phyloP scores from a whole-genome alignment of 1,284 basidiomycete genomes.

The Kwoniella shivajii region DNA sequence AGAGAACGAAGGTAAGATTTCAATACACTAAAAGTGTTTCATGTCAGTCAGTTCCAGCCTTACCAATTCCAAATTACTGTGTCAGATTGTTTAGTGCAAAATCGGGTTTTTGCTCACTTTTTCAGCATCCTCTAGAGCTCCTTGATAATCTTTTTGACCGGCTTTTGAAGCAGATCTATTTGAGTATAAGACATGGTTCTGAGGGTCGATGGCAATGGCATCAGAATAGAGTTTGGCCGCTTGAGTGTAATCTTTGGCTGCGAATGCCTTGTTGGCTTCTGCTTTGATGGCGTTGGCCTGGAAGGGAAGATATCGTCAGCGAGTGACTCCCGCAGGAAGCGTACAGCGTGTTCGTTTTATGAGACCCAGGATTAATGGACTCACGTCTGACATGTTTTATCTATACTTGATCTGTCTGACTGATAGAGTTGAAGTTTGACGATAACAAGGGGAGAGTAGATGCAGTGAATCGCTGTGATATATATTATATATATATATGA shows the following conservation, averaged over 20 bases:
- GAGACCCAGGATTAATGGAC: neutral
- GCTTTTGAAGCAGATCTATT: slow-evolving; percentile 89
- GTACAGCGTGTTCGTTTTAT: no score
- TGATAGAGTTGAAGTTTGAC: neutral
- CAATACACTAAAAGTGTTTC: slow-evolving; percentile 58
- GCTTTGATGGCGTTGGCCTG: slow-evolving; percentile 73
- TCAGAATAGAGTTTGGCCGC: slow-evolving; percentile 81
- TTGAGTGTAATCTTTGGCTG: slow-evolving; percentile 86
- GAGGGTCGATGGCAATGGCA: slow-evolving; percentile 79
- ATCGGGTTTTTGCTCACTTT: slow-evolving; percentile 62
- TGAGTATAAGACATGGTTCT: slow-evolving; percentile 87
- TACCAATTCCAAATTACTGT: no score
- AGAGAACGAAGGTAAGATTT: slow-evolving; percentile 77
- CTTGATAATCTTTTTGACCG: slow-evolving; percentile 75
- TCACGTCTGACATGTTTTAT: slow-evolving; percentile 31
- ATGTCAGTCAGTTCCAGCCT: no score
- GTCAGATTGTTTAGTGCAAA: no score
- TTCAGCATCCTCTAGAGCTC: slow-evolving; percentile 86
- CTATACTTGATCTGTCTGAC: neutral
- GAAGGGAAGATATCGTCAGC: neutral
- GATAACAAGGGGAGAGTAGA: no score
- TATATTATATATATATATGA: neutral
- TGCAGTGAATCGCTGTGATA: neutral
- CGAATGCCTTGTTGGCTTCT: slow-evolving; percentile 93
- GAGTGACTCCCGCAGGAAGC: no score